A percentile compares a stretch with the other conserved stretches of the same genome.
phyloP scores from a whole-genome alignment of 768 basidiomycete species.

The Leccinum sublutescens region DNA sequence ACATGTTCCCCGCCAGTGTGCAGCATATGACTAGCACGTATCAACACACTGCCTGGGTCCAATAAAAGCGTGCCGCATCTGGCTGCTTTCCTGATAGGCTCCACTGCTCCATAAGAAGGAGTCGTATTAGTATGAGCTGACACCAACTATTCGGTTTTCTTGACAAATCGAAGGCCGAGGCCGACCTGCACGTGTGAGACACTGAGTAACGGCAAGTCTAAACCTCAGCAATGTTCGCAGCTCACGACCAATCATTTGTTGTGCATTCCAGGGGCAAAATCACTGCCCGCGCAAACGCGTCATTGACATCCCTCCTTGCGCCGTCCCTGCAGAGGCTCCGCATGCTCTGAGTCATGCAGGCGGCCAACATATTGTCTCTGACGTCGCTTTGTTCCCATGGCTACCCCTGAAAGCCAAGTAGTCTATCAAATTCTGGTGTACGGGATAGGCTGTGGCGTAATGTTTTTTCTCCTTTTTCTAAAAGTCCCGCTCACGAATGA shows the following conservation, averaged over 20 bases:
- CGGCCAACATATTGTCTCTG: slow-evolving; percentile 58
- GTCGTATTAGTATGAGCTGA: background rate
- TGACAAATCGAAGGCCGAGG: background rate
- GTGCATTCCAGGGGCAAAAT: background rate
- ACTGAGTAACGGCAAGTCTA: background rate
- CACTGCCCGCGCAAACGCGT: slow-evolving; percentile 42
- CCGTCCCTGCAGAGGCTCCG: slow-evolving; percentile 36
- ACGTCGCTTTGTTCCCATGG: slow-evolving; percentile 47
- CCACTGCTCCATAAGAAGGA: background rate
- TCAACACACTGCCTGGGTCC: background rate
- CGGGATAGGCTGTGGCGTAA: slow-evolving; percentile 34
- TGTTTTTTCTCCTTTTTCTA: slow-evolving; percentile 25
- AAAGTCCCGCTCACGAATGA: background rate
- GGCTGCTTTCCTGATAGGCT: too few relatives aligned
- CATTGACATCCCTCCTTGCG: slow-evolving; percentile 30
- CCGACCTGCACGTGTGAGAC: background rate
- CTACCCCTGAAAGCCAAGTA: slow-evolving; percentile 50
- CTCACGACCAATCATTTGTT: background rate
- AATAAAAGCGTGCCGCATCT: background rate
- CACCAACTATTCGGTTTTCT: background rate
- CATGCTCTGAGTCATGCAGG: slow-evolving; percentile 66
- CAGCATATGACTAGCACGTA: background rate
- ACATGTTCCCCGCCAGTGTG: background rate
- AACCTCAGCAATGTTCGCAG: background rate
- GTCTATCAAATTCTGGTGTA: slow-evolving; percentile 45